phyloP scores from a whole-genome alignment of 768 basidiomycete species.

The Lactifluus piperatus region DNA sequence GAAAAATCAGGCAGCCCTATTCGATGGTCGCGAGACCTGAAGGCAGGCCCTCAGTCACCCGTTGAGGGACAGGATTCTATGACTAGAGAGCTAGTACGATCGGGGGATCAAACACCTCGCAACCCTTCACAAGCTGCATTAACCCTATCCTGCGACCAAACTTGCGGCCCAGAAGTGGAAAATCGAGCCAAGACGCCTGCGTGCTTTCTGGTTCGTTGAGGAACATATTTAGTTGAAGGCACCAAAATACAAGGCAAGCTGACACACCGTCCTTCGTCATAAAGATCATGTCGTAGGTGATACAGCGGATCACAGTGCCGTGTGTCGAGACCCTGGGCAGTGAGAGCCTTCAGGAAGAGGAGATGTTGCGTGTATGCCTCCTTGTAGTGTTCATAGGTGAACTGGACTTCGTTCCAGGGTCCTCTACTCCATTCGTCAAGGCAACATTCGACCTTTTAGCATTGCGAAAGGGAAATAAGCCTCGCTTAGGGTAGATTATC shows the following conservation, averaged over 20 bases:
- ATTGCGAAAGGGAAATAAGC: not conserved
- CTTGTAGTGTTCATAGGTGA: slow-evolving; percentile 1
- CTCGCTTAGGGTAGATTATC: not conserved
- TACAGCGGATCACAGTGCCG: slow-evolving; percentile 3
- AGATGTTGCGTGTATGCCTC: not conserved
- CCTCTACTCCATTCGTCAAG: slow-evolving; percentile 6
- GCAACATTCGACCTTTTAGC: slow-evolving; percentile 2
- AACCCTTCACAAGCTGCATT: too few species aligned
- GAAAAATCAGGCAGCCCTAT: too few species aligned
- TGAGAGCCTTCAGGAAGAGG: not conserved
- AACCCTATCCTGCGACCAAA: not conserved
- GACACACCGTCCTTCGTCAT: slow-evolving; percentile 4
- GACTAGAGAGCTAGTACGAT: too few species aligned
- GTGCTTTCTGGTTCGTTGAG: not conserved
- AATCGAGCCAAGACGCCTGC: not conserved
- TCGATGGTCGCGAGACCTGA: too few species aligned
- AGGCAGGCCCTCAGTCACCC: too few species aligned
- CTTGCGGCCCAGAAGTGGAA: not conserved
- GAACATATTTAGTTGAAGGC: not conserved
- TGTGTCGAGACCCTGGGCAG: not conserved
- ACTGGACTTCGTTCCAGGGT: not conserved
- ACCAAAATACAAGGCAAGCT: not conserved
- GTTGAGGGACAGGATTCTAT: too few species aligned
- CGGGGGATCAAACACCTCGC: too few species aligned
- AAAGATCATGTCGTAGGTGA: not conserved